These are phyloP conservation scores for Grigorovia jiainica DNA, from an alignment of 805 yeast genomes.

Conservation along the genomic window DNA sequence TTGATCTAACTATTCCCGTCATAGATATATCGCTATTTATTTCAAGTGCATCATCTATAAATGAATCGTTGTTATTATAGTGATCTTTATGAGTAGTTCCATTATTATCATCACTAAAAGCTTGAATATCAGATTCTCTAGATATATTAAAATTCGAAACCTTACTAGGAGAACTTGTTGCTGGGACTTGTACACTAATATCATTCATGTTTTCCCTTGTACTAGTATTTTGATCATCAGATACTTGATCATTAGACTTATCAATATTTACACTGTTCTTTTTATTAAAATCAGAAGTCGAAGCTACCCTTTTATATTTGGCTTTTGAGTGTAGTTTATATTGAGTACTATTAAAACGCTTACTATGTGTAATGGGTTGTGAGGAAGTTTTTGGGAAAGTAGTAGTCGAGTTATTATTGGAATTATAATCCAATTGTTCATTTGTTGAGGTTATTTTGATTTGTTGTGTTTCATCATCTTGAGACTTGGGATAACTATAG, in stretches of 20 bases:
- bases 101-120: not conserved
- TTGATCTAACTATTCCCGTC: not conserved
- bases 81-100: not conserved
- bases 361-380: too few relatives aligned
- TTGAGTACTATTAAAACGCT: too few relatives aligned
- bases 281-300: too few relatives aligned
- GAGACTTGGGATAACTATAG: not conserved
- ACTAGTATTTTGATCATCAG: not conserved
- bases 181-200: slow-evolving; percentile 9
- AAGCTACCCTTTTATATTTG: too few relatives aligned
- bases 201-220: not conserved
- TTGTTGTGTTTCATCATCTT: not conserved
- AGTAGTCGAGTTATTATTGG: too few relatives aligned
- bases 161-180: slow-evolving; percentile 17
- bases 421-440: too few relatives aligned
- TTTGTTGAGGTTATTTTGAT: too few relatives aligned
- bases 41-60: too few relatives aligned
- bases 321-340: too few relatives aligned
- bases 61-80: not conserved
- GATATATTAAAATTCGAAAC: not conserved
- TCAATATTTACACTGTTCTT: too few relatives aligned
- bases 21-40: not conserved
- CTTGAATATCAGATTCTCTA: not conserved
- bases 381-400: too few relatives aligned
- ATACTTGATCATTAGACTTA: too few relatives aligned